Base-by-base conservation (phyloP, 2,329 filamentous ascomycete species). In the Colletotrichum lentis region DNA sequence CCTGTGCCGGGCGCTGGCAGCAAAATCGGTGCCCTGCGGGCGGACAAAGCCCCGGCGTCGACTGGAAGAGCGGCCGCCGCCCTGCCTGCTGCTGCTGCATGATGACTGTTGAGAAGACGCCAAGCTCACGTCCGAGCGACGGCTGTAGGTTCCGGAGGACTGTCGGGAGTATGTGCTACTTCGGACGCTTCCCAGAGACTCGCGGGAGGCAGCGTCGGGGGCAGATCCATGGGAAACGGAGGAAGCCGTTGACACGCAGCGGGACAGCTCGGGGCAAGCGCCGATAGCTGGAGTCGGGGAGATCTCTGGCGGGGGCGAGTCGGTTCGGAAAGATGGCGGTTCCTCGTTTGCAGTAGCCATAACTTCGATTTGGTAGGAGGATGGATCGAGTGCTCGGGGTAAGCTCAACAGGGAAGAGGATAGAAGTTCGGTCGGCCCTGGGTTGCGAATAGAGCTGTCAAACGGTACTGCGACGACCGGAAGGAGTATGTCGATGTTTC, bases 11-110 rank as follows among this genome's bases (percentile, higher is more conserved):
- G 96, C 96, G 64, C 94, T 97, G 68, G 92, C 91, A 31, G 96
- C 93, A 78, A 98, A 99, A 74, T 94, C 88, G 59, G 92, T 96
- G 62, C 90, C 92, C 77, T 94, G 91, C 0, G 94, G 94, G 57
- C 94, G 88, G 81, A 96, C 92, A 80, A 95, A 97, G 50, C 94
- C 94, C 70, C 94, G 87, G 73, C 92, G 85, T 69, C 88, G 83
- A 39, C 74, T 79, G 6, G 76, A 64, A 59, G 56, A 59, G 56
- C 56, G 56, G 24, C 77, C 76, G 58, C 75, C 76, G 57, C 75
- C 79, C 41, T 79, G 75, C 62, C 80, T 78, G 54, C 80, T 72
- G 71, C 80, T 72, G 71, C 79, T 83, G 64, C 79, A 80, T 11
- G 81, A 84, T 1, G 86, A 86, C 46, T 83, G 79, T 55, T 85